Conservation (phyloP, 1,139 yeast genomes). For the Magnusiomyces starmeri region DNA sequence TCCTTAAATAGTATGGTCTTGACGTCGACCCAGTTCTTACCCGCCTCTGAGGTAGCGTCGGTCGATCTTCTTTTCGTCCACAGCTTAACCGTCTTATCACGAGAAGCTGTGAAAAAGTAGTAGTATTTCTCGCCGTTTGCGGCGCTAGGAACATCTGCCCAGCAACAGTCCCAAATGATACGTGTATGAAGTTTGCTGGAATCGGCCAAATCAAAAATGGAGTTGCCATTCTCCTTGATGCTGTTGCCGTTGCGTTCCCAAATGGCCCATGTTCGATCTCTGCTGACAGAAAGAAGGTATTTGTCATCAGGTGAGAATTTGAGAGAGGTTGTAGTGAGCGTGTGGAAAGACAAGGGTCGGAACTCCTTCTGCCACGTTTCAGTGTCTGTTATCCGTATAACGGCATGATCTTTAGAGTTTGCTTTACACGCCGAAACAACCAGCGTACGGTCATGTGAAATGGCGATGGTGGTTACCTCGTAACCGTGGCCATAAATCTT, state of each 20-base stretch:
- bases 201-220: constrained; percentile 30
- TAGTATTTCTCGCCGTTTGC: constrained; percentile 22
- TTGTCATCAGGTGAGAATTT: constrained; percentile 67
- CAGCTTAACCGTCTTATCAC: constrained; percentile 71
- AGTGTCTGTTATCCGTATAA: constrained; percentile 64
- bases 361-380: constrained; percentile 54
- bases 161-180: constrained; percentile 92
- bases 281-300: constrained; percentile 69
- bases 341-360: constrained; percentile 54
- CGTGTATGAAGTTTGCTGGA: constrained; percentile 69
- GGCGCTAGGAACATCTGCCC: constrained; percentile 37
- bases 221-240: constrained; percentile 29
- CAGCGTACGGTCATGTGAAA: constrained; percentile 54
- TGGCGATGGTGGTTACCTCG: constrained; percentile 76
- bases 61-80: constrained; percentile 44
- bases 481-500: constrained; percentile 97
- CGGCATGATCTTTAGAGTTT: constrained; percentile 78
- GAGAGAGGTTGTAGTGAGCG: constrained; percentile 76
- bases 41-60: constrained; percentile 18
- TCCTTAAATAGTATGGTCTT: constrained; percentile 28
- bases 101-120: constrained; percentile 71
- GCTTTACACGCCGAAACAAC: constrained; percentile 92
- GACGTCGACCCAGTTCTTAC: constrained; percentile 17
- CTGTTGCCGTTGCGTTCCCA: constrained; percentile 49
- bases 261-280: constrained; percentile 81